Base-by-base conservation (phyloP, 2,329 filamentous ascomycete species). In the Colletotrichum euphorbiae region DNA sequence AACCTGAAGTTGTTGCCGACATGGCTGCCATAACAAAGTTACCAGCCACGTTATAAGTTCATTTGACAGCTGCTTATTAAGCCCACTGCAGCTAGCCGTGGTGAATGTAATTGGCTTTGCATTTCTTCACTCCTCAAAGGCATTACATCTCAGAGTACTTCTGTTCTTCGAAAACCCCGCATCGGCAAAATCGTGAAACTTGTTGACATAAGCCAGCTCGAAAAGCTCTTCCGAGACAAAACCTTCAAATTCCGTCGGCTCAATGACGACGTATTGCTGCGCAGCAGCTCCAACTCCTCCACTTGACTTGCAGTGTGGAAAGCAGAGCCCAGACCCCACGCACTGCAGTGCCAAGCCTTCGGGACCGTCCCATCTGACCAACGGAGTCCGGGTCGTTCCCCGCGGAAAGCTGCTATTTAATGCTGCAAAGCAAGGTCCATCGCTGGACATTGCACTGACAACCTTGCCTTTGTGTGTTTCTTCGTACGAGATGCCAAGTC, bases 401-500 rank as follows among this genome's bases (percentile, higher is more conserved):
- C 54, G 66, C 48, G 48, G 36, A 45, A 21, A 42, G 17, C 45
- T 28, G 31, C 43, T 38, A 21, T 38, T 28, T 17, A 28, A 43
- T 31, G 43, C 28, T 15, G 17, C 12, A 13, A 11, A 42, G 28
- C 38, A 33, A 50, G 59, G 36, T 38, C 24, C 6, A 56, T 12
- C 28, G 24, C 38, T n/a, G 43, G 24, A 19, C 7, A 15, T 43
- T 46, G 13, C 42, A 42, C 24, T 36, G 48, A 17, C 46, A 66
- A 65, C 61, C 61, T 55, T 69, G 54, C 54, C 36, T 36, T 17
- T 36, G n/a, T 17, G 17, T 28, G 55, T 50, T 60, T 66, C 48
- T 45, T 31, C 38, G 54, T 69, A 66, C 66, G 66, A 69, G 54
- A 69, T 60, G 66, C 66, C 66, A 69, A 66, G 66, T 21, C 43